These are phyloP conservation scores for Pichia paraexigua DNA, from an alignment of 805 yeast genomes.

Conservation along the genomic window DNA sequence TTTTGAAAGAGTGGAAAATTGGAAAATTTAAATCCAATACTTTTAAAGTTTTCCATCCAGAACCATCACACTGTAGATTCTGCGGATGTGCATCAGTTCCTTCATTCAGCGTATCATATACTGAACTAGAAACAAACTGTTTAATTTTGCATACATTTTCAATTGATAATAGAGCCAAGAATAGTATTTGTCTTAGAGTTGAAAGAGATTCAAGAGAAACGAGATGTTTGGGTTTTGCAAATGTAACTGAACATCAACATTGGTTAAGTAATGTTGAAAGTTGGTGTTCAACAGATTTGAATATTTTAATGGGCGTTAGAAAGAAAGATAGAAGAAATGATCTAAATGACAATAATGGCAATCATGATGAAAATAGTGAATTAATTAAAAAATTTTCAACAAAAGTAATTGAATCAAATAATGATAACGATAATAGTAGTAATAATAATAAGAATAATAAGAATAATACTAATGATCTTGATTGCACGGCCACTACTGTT, in stretches of 20 bases:
- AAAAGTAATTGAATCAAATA: neutral
- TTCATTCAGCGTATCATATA: slow-evolving; percentile 65
- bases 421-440: neutral
- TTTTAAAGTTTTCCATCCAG: slow-evolving; percentile 68
- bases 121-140: slow-evolving; percentile 46
- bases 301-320: slow-evolving; percentile 63
- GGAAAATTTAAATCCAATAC: slow-evolving; percentile 54
- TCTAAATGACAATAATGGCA: slow-evolving; percentile 5
- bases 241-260: slow-evolving; percentile 61
- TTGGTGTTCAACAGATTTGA: slow-evolving; percentile 75
- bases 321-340: slow-evolving; percentile 32
- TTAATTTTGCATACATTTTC: slow-evolving; percentile 67
- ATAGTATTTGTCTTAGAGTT: slow-evolving; percentile 74
- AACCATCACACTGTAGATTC: slow-evolving; percentile 81
- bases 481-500: neutral
- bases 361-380: neutral
- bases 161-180: slow-evolving; percentile 67
- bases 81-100: slow-evolving; percentile 84
- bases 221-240: slow-evolving; percentile 78
- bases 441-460: neutral
- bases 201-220: slow-evolving; percentile 92
- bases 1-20: slow-evolving; percentile 52
- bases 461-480: neutral
- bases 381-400: neutral
- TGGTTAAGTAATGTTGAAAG: slow-evolving; percentile 61